phyloP scores from a whole-genome alignment of 2,329 filamentous ascomycete species.

The Westerdykella sp. region DNA sequence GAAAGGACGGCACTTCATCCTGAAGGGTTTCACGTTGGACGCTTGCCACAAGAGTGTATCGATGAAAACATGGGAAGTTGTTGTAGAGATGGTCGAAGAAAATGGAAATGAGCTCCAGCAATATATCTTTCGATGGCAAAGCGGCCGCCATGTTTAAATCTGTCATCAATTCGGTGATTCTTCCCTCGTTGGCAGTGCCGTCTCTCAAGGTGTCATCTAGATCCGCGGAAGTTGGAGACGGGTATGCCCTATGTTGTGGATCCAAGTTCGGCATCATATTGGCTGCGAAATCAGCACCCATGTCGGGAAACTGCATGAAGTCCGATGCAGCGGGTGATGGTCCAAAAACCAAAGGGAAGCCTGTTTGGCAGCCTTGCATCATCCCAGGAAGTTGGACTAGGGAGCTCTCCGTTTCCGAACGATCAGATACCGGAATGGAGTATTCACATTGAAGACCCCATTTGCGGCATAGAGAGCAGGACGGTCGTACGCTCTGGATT shows the following conservation, averaged over 20 bases:
- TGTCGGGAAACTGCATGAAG: constrained; percentile 8
- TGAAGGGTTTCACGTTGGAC: constrained; percentile 13
- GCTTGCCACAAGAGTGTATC: constrained; percentile 11
- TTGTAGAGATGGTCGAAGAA: constrained; percentile 23
- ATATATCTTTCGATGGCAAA: constrained; percentile 12
- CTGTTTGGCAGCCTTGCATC: constrained; percentile 1
- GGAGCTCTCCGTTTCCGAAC: background rate
- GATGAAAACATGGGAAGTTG: constrained; percentile 26
- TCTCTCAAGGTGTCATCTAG: no score
- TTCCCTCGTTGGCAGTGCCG: no score
- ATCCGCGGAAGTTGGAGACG: constrained; percentile 1
- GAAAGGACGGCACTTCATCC: constrained; percentile 14
- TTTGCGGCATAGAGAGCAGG: constrained; percentile 20
- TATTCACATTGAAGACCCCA: constrained; percentile 22
- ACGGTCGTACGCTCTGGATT: constrained; percentile 17
- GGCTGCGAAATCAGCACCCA: constrained; percentile 2
- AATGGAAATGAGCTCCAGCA: constrained; percentile 17
- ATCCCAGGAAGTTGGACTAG: background rate
- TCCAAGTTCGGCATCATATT: background rate
- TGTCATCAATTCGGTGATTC: constrained; percentile 2
- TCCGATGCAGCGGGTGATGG: background rate
- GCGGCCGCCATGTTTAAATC: constrained; percentile 6
- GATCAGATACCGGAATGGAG: constrained; percentile 1
- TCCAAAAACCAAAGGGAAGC: constrained; percentile 1
- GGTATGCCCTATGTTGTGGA: constrained; percentile 2